Evolutionary conservation across 306 rosid genomes (phyloP).

Genomic region (Cucumis cinereus): DNA sequence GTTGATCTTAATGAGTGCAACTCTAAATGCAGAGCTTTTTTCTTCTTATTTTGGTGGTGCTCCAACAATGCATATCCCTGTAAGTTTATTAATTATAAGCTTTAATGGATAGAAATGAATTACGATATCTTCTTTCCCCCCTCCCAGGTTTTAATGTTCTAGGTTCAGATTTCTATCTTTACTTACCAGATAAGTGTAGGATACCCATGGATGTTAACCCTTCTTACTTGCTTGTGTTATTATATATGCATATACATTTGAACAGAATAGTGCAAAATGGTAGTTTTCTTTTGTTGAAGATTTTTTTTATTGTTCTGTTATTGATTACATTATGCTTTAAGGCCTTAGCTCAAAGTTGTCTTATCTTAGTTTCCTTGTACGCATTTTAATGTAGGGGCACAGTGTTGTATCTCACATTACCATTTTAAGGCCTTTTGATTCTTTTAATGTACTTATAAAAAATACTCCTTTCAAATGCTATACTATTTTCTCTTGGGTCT

Average conservation of each 20-base stretch:
- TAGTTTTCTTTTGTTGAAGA: neutral
- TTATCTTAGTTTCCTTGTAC: neutral
- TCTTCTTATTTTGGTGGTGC: conserved; percentile 39
- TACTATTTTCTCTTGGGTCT: neutral
- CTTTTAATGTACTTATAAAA: neutral
- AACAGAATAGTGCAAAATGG: neutral
- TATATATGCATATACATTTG: neutral
- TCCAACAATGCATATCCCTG: conserved; percentile 37
- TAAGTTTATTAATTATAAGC: conserved; percentile 8
- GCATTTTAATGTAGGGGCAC: neutral
- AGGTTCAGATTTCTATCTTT: neutral
- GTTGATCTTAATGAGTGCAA: conserved; percentile 40
- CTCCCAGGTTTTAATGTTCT: neutral
- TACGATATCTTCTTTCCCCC: neutral
- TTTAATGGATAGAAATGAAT: neutral
- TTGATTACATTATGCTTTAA: neutral
- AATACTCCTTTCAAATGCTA: neutral
- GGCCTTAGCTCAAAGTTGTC: neutral
- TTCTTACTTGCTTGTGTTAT: neutral
- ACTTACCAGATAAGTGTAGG: neutral
- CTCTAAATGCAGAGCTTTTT: conserved; percentile 36
- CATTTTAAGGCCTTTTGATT: neutral
- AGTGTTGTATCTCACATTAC: neutral
- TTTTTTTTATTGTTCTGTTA: neutral
- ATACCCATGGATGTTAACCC: neutral